Percentiles rank a stretch among this genome's conserved stretches.
These are phyloP conservation scores for Sporothrix protearum DNA, from an alignment of 2,329 filamentous ascomycete genomes.

Conservation along the genomic window DNA sequence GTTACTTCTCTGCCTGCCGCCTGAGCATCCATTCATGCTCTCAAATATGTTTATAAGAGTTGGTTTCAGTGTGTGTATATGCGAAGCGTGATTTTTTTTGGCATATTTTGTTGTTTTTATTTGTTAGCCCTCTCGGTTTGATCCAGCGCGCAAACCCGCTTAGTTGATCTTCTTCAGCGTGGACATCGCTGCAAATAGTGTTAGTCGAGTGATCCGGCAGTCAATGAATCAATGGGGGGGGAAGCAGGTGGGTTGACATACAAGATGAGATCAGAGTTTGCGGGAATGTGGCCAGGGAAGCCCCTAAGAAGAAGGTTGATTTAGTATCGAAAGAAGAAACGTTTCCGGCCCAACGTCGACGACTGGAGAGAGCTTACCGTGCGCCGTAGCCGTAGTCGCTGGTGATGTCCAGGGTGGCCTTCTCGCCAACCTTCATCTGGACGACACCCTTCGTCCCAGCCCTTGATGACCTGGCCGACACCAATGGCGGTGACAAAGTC, in stretches of 20 bases:
- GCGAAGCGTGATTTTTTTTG: not conserved
- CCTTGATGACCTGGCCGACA: slow-evolving; percentile 78
- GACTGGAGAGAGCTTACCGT: slow-evolving; percentile 43
- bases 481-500: slow-evolving; percentile 79
- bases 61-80: not conserved
- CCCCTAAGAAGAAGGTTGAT: slow-evolving; percentile 51
- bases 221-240: not conserved
- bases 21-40: slow-evolving; percentile 7
- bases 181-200: slow-evolving; percentile 33
- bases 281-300: slow-evolving; percentile 73
- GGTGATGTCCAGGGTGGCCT: slow-evolving; percentile 77
- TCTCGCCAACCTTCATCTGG: slow-evolving; percentile 87
- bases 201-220: slow-evolving; percentile 25
- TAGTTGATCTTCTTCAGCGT: slow-evolving; percentile 37
- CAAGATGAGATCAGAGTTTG: slow-evolving; percentile 76
- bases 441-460: slow-evolving; percentile 85
- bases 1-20: not conserved
- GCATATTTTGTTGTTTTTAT: not conserved
- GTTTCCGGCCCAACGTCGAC: not conserved
- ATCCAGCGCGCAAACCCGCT: not conserved
- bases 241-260: slow-evolving; percentile 50
- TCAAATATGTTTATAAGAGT: not conserved
- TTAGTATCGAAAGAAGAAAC: not conserved
- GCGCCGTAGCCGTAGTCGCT: slow-evolving; percentile 64
- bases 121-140: slow-evolving; percentile 1